phyloP scores from a whole-genome alignment of 768 basidiomycete genomes.

The Exsudoporus frostii region DNA sequence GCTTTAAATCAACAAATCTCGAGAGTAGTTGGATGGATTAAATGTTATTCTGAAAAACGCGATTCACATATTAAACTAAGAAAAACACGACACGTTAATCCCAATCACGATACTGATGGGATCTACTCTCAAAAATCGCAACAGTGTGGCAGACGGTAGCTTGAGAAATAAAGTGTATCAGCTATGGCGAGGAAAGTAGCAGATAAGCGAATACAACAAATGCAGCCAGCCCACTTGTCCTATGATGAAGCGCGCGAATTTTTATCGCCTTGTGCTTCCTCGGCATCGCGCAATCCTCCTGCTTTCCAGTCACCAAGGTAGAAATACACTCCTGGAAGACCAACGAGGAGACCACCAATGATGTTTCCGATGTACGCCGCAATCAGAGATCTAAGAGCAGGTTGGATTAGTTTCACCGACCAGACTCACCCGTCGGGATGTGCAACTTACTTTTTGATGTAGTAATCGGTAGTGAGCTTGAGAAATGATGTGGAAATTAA shows the following conservation, averaged over 20 bases:
- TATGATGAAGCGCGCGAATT: conserved; percentile 8
- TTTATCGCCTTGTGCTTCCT: conserved; percentile 32
- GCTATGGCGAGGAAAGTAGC: neutral
- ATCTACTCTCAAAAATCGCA: neutral
- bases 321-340: conserved; percentile 61
- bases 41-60: neutral
- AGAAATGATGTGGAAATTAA: neutral
- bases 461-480: conserved; percentile 40
- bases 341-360: conserved; percentile 62
- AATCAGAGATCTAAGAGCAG: conserved; percentile 50
- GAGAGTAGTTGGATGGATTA: neutral
- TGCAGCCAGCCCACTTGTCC: neutral
- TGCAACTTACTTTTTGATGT: conserved; percentile 60
- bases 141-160: neutral
- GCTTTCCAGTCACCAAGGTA: conserved; percentile 51
- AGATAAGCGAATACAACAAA: neutral
- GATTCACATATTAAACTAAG: neutral
- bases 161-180: neutral
- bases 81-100: neutral
- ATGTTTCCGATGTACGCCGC: conserved; percentile 66
- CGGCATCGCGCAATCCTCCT: conserved; percentile 38
- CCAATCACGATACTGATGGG: neutral
- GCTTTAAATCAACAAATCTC: neutral
- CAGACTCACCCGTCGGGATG: neutral
- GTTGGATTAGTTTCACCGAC: neutral